Evolutionary conservation across 2,329 filamentous ascomycete species (phyloP).

Genomic region (Dothiorella sarmentorum): DNA sequence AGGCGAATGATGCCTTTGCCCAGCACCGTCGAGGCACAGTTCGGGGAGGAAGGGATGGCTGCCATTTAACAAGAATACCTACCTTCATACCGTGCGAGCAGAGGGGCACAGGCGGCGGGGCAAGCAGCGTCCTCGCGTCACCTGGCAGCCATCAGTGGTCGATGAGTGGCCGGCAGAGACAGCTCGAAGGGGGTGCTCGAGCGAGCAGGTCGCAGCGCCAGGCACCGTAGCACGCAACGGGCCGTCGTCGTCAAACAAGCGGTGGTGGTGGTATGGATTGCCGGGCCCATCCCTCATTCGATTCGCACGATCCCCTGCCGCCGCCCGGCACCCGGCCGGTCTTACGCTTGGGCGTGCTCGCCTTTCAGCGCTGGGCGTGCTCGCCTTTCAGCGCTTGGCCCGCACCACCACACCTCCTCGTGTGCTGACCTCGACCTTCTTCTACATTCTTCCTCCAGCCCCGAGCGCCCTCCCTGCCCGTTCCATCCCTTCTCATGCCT

Average conservation of each 20-base stretch:
- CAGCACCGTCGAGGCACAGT: background rate
- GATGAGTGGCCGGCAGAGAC: background rate
- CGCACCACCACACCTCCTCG: slow-evolving; percentile 12
- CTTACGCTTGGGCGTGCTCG: slow-evolving; percentile 8
- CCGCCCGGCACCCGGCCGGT: background rate
- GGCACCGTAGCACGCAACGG: slow-evolving; percentile 8
- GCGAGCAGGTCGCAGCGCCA: slow-evolving; percentile 4
- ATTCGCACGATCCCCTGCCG: background rate
- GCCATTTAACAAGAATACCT: too few species aligned
- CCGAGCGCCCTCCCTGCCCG: slow-evolving; percentile 1
- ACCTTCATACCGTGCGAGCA: background rate
- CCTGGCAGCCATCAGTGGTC: background rate
- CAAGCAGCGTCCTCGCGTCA: background rate
- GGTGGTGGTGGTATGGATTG: background rate
- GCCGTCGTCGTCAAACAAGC: background rate
- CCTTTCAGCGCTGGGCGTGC: background rate
- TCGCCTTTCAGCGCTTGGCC: slow-evolving; percentile 14
- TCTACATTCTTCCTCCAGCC: slow-evolving; percentile 13
- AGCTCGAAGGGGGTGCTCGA: background rate
- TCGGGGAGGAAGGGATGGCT: background rate
- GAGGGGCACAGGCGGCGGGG: background rate
- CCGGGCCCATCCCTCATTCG: background rate
- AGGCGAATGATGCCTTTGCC: background rate
- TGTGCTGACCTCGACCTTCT: slow-evolving; percentile 12
- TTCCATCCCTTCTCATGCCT: slow-evolving; percentile 19